Evolutionary conservation across 306 rosid genomes (phyloP).

Genomic region (Cercis canadensis): DNA sequence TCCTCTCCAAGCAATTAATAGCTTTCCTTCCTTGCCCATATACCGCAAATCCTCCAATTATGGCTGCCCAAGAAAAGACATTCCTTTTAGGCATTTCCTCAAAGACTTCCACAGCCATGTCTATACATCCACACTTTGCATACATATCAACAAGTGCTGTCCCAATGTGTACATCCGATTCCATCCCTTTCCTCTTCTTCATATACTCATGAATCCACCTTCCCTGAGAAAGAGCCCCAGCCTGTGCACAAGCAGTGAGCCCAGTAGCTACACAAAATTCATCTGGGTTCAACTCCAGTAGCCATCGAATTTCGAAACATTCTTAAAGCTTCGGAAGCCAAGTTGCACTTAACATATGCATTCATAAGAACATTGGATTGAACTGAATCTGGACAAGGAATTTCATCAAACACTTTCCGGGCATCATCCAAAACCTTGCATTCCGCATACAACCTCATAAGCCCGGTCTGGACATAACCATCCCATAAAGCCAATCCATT

Average conservation of each 20-base stretch:
- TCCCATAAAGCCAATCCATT: constrained; percentile 45
- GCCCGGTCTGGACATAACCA: constrained; percentile 43
- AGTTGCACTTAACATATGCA: constrained; percentile 39
- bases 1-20: constrained; percentile 42
- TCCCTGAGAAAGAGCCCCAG: constrained; percentile 50
- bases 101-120: constrained; percentile 50
- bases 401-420: constrained; percentile 49
- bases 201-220: constrained; percentile 51
- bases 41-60: constrained; percentile 48
- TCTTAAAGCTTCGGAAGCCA: constrained; percentile 41
- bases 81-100: constrained; percentile 46
- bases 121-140: constrained; percentile 52
- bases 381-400: constrained; percentile 40
- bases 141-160: constrained; percentile 55
- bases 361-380: constrained; percentile 57
- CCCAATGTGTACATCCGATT: constrained; percentile 36
- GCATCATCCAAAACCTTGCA: constrained; percentile 43
- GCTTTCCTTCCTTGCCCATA: constrained; percentile 43
- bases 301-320: constrained; percentile 39
- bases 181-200: constrained; percentile 38
- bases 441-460: constrained; percentile 30
- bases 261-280: constrained; percentile 47
- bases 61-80: constrained; percentile 55
- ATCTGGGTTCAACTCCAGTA: constrained; percentile 40
- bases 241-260: constrained; percentile 45